Conservation (phyloP, 2,329 filamentous ascomycete genomes). For the Colletotrichum horii region DNA sequence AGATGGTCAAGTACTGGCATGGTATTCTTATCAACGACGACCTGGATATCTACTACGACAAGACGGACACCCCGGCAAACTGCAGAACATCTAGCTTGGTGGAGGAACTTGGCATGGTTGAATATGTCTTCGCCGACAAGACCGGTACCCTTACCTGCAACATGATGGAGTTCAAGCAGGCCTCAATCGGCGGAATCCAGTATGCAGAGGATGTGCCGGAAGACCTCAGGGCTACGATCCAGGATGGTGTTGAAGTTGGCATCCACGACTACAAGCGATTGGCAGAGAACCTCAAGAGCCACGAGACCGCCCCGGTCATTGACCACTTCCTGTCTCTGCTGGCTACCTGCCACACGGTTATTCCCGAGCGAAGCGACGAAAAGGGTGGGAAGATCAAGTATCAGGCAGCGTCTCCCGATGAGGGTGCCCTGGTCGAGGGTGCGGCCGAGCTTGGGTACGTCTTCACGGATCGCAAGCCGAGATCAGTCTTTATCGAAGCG, state of each 20-base stretch:
- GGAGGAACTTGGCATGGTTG: constrained; percentile 96
- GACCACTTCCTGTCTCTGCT: constrained; percentile 88
- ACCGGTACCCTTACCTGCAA: constrained; percentile 98
- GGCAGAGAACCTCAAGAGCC: constrained; percentile 68
- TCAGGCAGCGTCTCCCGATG: constrained; percentile 95
- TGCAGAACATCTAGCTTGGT: constrained; percentile 96
- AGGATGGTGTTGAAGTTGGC: constrained; percentile 78
- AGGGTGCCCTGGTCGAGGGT: constrained; percentile 94
- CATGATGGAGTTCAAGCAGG: constrained; percentile 98
- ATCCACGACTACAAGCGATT: constrained; percentile 86
- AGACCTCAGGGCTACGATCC: constrained; percentile 80
- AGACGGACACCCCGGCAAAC: constrained; percentile 92
- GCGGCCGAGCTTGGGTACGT: constrained; percentile 85
- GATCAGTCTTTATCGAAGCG: constrained; percentile 82
- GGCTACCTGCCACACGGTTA: constrained; percentile 94
- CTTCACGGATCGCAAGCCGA: constrained; percentile 89
- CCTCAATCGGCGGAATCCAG: constrained; percentile 89
- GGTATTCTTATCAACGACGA: constrained; percentile 98
- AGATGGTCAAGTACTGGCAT: constrained; percentile 97
- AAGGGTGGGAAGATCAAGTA: constrained; percentile 88
- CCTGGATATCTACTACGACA: constrained; percentile 96
- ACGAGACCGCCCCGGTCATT: constrained; percentile 56
- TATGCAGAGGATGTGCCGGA: constrained; percentile 93
- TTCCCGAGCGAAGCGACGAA: constrained; percentile 84
- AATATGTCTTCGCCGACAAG: constrained; percentile 98